Evolutionary conservation across 352 stramenopile species (phyloP), one percentile per base, ranked within the genome.

Genomic region (Phytopythium delawarense): DNA sequence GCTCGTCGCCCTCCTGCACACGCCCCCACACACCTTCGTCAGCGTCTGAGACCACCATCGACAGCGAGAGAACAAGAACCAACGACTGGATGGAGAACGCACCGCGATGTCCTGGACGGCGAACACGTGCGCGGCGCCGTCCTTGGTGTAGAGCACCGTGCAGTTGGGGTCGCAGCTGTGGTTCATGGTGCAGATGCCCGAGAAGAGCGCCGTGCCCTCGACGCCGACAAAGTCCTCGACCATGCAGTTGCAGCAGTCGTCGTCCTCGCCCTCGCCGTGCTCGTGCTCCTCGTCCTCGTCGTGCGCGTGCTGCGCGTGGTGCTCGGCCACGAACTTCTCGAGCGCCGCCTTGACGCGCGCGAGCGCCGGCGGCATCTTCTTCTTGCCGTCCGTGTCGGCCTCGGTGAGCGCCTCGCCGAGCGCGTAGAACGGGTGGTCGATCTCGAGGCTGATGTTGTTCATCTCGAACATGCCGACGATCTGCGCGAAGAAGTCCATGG

Each of bases 391-490:
- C 6, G 70, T 65, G 56, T 74, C 78, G 13, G 77, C 72, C 51
- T 90, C 79, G 4, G 69, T 64, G 53, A 90, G 65, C 11, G 81
- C 80, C 50, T 91, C 76, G n/a, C 76, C 72, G 13, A 91, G 63
- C 37, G 82, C 83, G 59, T 87, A 76, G 67, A 91, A 84, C 39
- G 90, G 82, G 75, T 97, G 84, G 64, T 91, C 80, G 60, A 91
- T 84, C 74, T 97, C 83, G 70, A 99, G 86, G 51, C 93, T 96
- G 59, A 98, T 92, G 78, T 98, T 97, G 81, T 99, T 99, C 79
- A 98, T 97, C 79, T 98, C 95, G 70, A 98, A 98, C 79, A 97
- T 98, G 50, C 96, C 96, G 57, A 99, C 88, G 16, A 98, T 69
- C 39, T 77, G 71, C 62, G 79, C 87, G 62, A 98, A 95, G 61